A percentile compares a stretch with the other conserved stretches of the same genome.
These are phyloP conservation scores for Plantago ovata DNA, from an alignment of 257 asterid genomes.

Conservation along the genomic window DNA sequence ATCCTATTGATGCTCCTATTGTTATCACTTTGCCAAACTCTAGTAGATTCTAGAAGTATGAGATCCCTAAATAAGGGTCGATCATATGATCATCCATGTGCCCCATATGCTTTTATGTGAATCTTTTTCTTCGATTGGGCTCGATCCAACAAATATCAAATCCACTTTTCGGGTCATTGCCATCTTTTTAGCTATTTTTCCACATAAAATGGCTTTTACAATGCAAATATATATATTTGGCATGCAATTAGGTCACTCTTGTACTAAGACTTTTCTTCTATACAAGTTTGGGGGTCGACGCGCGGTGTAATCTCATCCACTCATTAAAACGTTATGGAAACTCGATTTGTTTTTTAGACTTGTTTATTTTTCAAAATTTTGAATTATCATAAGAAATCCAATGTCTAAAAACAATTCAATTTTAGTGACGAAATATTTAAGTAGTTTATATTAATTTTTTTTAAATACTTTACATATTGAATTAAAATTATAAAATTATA, in stretches of 20 bases:
- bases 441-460: too few species aligned
- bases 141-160: constrained; percentile 15
- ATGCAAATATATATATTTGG: too few species aligned
- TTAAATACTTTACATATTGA: too few species aligned
- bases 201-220: background rate
- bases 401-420: background rate
- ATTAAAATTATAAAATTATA: too few species aligned
- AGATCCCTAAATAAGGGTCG: background rate
- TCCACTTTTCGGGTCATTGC: constrained; percentile 19
- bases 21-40: too few species aligned
- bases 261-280: too few species aligned
- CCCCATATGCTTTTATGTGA: background rate
- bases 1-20: too few species aligned
- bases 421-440: background rate
- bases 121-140: constrained; percentile 1
- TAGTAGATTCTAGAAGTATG: background rate
- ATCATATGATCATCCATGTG: constrained; percentile 19
- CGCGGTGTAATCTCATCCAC: too few species aligned
- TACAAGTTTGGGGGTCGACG: too few species aligned
- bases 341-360: too few species aligned
- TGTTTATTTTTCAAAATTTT: too few species aligned
- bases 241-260: background rate
- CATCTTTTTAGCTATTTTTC: constrained; percentile 8
- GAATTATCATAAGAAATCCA: background rate
- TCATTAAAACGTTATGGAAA: too few species aligned